Conservation (phyloP, 176 grass and related monocot genomes). For the Carex parvula region DNA sequence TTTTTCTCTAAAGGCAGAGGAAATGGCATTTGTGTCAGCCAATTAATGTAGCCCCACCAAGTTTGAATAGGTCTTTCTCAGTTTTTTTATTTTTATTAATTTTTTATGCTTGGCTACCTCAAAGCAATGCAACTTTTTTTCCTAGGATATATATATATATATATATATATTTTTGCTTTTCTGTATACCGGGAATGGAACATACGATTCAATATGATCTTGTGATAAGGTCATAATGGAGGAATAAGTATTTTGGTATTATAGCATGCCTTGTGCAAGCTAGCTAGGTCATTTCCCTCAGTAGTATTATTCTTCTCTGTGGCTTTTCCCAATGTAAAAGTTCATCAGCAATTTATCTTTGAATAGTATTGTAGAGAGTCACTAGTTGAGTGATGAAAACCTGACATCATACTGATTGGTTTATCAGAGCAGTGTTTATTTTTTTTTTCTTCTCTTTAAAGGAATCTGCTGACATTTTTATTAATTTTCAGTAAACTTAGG, state of each 20-base stretch:
- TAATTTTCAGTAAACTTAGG: too few species aligned
- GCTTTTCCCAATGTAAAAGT: neutral
- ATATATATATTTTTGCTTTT: conserved; percentile 4
- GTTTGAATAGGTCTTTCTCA: neutral
- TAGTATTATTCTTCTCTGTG: neutral
- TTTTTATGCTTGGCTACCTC: conserved; percentile 15
- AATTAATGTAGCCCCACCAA: conserved; percentile 10
- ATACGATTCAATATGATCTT: conserved; percentile 30
- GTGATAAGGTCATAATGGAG: conserved; percentile 27
- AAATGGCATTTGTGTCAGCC: conserved; percentile 18
- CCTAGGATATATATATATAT: neutral
- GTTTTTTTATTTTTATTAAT: neutral
- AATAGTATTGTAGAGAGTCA: neutral
- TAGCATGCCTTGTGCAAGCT: neutral
- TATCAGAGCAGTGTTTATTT: neutral
- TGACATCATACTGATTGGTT: conserved; percentile 16
- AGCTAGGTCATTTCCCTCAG: neutral
- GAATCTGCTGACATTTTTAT: too few species aligned
- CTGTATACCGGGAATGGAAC: conserved; percentile 23
- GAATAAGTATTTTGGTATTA: conserved; percentile 19
- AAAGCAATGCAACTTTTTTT: conserved; percentile 26
- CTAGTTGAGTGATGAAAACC: neutral
- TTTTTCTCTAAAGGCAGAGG: conserved; percentile 23
- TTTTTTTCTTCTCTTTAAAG: neutral
- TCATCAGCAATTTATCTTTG: neutral